These are phyloP conservation scores for Penicillium verhagenii DNA, from an alignment of 495 filamentous ascomycete genomes.

Conservation along the genomic window DNA sequence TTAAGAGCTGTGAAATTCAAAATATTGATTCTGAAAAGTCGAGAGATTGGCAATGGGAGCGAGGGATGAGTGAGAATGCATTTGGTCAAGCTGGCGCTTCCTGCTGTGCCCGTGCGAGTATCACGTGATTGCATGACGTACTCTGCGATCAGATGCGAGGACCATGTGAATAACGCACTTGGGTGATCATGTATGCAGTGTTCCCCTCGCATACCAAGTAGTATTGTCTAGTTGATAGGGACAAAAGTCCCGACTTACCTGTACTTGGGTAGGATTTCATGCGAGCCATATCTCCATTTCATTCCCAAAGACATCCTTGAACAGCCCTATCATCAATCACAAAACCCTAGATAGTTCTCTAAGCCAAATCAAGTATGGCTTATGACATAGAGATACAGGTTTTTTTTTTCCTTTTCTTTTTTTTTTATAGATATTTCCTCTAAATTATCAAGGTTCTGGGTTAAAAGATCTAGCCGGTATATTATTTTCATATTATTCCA, in stretches of 20 bases:
- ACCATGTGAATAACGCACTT: slow-evolving; percentile 9
- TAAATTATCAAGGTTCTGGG: too few species aligned
- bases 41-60: slow-evolving; percentile 15
- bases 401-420: too few species aligned
- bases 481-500: too few species aligned
- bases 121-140: slow-evolving; percentile 34
- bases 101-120: slow-evolving; percentile 17
- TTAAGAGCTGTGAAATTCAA: slow-evolving; percentile 8
- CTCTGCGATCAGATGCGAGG: neutral
- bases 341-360: too few species aligned
- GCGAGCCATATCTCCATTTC: neutral
- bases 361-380: neutral
- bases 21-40: slow-evolving; percentile 1
- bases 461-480: too few species aligned
- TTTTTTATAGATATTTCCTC: too few species aligned
- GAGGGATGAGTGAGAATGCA: slow-evolving; percentile 31
- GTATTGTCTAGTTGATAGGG: neutral
- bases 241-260: neutral
- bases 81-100: slow-evolving; percentile 27
- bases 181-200: neutral
- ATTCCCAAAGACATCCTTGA: neutral
- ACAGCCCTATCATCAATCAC: neutral
- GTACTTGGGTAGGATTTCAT: neutral
- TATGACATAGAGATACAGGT: neutral
- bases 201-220: neutral